Conservation (phyloP, 805 yeast genomes). For the Metschnikowia kunwiensis region DNA sequence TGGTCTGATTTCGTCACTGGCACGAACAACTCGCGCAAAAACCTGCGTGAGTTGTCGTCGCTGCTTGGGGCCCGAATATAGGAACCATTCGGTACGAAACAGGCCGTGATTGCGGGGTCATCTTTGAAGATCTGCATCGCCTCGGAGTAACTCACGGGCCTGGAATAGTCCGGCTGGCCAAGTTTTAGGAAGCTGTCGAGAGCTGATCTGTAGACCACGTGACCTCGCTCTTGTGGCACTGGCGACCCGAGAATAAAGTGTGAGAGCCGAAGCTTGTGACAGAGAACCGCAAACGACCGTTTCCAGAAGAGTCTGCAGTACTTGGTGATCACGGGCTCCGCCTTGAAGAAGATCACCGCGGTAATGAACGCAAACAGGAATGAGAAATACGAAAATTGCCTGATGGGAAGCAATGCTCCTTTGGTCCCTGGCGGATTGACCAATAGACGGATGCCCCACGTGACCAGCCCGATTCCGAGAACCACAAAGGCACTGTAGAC, state of each 20-base stretch:
- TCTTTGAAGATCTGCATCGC: constrained; percentile 44
- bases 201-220: constrained; percentile 51
- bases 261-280: constrained; percentile 63
- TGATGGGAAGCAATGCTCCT: constrained; percentile 28
- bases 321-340: constrained; percentile 16
- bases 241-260: constrained; percentile 74
- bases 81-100: constrained; percentile 76
- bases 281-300: constrained; percentile 51
- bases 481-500: constrained; percentile 73
- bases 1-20: constrained; percentile 79
- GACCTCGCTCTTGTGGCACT: constrained; percentile 67
- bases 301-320: constrained; percentile 59
- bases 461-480: constrained; percentile 68
- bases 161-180: constrained; percentile 50
- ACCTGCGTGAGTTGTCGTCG: constrained; percentile 69
- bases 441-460: constrained; percentile 43
- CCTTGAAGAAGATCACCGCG: constrained; percentile 4
- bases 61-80: constrained; percentile 83
- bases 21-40: constrained; percentile 65
- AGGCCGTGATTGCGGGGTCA: constrained; percentile 44
- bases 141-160: constrained; percentile 51
- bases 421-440: constrained; percentile 17
- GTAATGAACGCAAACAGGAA: constrained; percentile 4
- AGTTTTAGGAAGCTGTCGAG: constrained; percentile 42
- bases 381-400: constrained; percentile 10